These are phyloP conservation scores for Fusarium sp. DNA, from an alignment of 2,329 filamentous ascomycete genomes.

Conservation along the genomic window DNA sequence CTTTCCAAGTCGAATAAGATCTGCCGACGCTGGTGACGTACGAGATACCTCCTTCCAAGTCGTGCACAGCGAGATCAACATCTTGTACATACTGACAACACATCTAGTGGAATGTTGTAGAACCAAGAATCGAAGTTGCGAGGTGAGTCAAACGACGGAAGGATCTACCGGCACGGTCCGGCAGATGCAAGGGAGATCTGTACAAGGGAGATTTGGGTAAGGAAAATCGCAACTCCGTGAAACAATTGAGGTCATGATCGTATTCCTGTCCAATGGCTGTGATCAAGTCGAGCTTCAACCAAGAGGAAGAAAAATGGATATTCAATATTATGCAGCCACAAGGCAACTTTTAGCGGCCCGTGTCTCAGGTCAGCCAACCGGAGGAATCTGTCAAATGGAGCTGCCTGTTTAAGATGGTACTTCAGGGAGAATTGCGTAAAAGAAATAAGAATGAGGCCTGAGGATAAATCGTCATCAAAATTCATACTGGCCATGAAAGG, in stretches of 20 bases:
- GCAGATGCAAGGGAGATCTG: background rate
- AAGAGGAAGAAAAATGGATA: background rate
- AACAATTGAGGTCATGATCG: slow-evolving; percentile 13
- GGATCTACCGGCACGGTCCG: background rate
- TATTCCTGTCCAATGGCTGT: background rate
- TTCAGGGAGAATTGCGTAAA: background rate
- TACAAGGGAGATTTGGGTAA: accelerated
- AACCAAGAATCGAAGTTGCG: background rate
- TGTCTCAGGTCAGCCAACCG: slow-evolving; percentile 19
- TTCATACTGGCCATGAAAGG: no score
- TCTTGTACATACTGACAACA: background rate
- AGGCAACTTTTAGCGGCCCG: background rate
- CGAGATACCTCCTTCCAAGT: background rate
- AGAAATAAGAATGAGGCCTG: background rate
- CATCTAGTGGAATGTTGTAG: background rate
- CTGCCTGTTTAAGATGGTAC: accelerated
- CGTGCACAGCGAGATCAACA: background rate
- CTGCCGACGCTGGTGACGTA: background rate
- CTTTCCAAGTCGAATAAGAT: background rate
- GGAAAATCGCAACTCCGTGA: background rate
- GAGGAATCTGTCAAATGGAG: background rate
- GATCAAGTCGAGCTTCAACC: accelerated
- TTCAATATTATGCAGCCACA: background rate
- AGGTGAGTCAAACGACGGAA: background rate
- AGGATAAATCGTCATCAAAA: background rate